Evolutionary conservation across 768 basidiomycete genomes (phyloP).

Genomic region (Psilocybe sp.): DNA sequence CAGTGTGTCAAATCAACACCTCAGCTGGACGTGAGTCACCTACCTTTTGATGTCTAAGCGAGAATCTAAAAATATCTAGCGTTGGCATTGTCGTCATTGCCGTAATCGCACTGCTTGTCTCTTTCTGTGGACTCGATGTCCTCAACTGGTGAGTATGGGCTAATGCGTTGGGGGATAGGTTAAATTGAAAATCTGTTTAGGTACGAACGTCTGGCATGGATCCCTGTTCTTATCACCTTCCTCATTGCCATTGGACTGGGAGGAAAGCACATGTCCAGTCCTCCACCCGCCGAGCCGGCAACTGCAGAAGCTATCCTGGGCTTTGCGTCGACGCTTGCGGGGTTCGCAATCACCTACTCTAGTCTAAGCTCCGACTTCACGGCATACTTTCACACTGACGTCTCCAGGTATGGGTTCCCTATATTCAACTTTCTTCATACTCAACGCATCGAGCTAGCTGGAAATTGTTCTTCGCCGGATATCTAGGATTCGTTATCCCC

Average conservation of each 20-base stretch:
- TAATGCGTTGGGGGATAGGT: neutral
- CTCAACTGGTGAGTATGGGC: slow-evolving; percentile 36
- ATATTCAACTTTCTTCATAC: too few species aligned
- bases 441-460: too few species aligned
- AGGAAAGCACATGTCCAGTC: slow-evolving; percentile 60
- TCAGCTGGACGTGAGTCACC: slow-evolving; percentile 40
- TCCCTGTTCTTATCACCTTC: slow-evolving; percentile 75
- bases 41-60: neutral
- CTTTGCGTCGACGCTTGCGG: slow-evolving; percentile 70
- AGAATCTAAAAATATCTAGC: slow-evolving; percentile 28
- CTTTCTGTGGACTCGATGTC: slow-evolving; percentile 54
- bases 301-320: slow-evolving; percentile 53
- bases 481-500: too few species aligned
- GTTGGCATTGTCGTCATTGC: slow-evolving; percentile 83
- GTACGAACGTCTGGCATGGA: slow-evolving; percentile 76
- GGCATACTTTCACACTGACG: slow-evolving; percentile 59
- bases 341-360: slow-evolving; percentile 67
- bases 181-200: slow-evolving; percentile 16
- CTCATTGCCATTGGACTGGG: slow-evolving; percentile 71
- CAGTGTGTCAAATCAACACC: slow-evolving; percentile 35
- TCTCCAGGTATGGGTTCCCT: slow-evolving; percentile 42
- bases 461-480: too few species aligned
- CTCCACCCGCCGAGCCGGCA: slow-evolving; percentile 48
- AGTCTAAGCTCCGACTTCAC: slow-evolving; percentile 72
- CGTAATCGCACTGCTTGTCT: slow-evolving; percentile 62